Percentiles rank a stretch among this genome's conserved stretches.
Conservation (phyloP, 306 rosid genomes). For the Castanea mollissima region DNA sequence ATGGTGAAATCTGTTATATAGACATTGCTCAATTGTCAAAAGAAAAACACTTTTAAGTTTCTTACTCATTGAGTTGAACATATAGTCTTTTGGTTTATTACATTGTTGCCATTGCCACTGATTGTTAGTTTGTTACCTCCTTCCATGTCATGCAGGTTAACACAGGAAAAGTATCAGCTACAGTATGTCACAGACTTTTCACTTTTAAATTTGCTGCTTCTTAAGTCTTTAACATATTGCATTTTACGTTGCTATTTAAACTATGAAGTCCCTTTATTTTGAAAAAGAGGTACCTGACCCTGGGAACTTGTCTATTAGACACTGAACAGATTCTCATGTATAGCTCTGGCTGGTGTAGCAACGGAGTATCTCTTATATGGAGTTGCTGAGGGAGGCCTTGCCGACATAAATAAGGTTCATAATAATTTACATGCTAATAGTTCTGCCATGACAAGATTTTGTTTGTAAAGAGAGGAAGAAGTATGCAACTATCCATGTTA, state of each 20-base stretch:
- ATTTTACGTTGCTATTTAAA: background rate
- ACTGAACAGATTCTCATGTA: conserved; percentile 80
- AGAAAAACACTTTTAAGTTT: background rate
- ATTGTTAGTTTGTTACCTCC: conserved; percentile 23
- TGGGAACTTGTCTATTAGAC: conserved; percentile 48
- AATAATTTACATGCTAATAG: background rate
- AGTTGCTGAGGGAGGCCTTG: conserved; percentile 87
- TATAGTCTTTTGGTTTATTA: background rate
- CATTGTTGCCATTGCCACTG: background rate
- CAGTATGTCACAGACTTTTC: conserved; percentile 45
- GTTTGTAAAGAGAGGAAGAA: background rate
- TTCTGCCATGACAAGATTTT: background rate
- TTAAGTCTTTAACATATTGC: background rate
- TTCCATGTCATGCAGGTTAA: conserved; percentile 54
- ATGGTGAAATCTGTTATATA: background rate
- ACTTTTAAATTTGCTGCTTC: conserved; percentile 15
- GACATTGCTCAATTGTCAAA: background rate
- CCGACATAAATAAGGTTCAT: conserved; percentile 84
- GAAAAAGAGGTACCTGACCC: conserved; percentile 14
- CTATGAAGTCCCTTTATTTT: conserved; percentile 1
- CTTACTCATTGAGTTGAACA: background rate
- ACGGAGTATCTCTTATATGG: conserved; percentile 86
- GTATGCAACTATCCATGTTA: conserved; percentile 1
- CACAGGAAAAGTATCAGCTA: conserved; percentile 74
- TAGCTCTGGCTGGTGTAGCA: conserved; percentile 90